phyloP scores from a whole-genome alignment of 306 rosid genomes.

The Castanea mollissima region DNA sequence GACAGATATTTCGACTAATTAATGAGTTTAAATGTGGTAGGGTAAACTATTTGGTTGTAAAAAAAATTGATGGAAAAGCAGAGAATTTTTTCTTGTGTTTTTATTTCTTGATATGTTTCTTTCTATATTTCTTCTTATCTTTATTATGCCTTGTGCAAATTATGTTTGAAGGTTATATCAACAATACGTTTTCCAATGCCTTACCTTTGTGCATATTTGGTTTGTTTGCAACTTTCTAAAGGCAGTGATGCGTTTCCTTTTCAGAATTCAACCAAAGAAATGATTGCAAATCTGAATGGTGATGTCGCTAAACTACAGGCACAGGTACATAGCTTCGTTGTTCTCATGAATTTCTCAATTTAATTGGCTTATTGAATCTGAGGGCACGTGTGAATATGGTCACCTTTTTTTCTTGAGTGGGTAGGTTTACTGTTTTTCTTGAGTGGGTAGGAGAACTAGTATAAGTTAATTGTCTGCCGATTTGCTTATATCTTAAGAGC shows the following conservation, averaged over 20 bases:
- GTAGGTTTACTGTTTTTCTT: neutral
- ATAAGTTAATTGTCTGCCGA: neutral
- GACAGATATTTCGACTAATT: neutral
- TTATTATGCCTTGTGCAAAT: neutral
- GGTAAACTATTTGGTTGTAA: neutral
- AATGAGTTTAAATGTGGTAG: constrained; percentile 10
- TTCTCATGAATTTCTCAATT: constrained; percentile 12
- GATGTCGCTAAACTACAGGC: constrained; percentile 40
- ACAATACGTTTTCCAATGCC: neutral
- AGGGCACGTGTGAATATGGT: neutral
- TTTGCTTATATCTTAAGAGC: neutral
- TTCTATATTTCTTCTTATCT: neutral
- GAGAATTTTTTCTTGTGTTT: neutral
- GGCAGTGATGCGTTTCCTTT: constrained; percentile 27
- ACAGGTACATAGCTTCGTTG: constrained; percentile 54
- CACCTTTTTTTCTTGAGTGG: neutral
- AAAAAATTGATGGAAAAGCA: neutral
- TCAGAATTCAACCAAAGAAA: constrained; percentile 58
- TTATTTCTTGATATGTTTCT: neutral
- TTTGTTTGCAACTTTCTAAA: constrained; percentile 21
- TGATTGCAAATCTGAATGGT: constrained; percentile 42
- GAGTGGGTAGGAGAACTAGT: neutral
- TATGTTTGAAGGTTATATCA: neutral
- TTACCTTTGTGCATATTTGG: neutral
- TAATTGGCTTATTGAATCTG: constrained; percentile 10